Conservation (phyloP, 805 yeast genomes). For the Candida berthetii region DNA sequence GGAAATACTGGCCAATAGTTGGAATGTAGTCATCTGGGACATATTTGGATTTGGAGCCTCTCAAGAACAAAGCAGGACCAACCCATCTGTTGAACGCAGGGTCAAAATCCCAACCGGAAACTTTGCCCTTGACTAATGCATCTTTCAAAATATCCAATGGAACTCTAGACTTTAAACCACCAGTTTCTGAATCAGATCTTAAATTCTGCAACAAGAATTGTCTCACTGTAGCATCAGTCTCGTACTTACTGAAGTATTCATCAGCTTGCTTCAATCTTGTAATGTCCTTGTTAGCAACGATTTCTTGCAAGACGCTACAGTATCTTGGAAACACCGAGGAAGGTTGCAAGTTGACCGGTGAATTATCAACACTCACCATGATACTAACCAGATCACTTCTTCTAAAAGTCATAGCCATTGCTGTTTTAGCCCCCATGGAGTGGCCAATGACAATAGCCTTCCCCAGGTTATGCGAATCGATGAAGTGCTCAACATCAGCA, state of each 20-base stretch:
- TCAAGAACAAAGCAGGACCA: slow-evolving; percentile 70
- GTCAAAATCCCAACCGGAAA: slow-evolving; percentile 76
- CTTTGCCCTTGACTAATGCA: slow-evolving; percentile 54
- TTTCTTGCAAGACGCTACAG: slow-evolving; percentile 52
- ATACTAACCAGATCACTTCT: slow-evolving; percentile 55
- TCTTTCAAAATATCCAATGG: slow-evolving; percentile 70
- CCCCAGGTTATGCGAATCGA: slow-evolving; percentile 27
- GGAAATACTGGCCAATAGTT: slow-evolving; percentile 71
- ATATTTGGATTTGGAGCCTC: slow-evolving; percentile 73
- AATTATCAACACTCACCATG: slow-evolving; percentile 80
- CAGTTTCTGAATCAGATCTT: slow-evolving; percentile 29
- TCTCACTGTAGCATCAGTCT: slow-evolving; percentile 51
- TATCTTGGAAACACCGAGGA: slow-evolving; percentile 60
- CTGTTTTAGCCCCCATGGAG: slow-evolving; percentile 93
- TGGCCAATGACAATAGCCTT: slow-evolving; percentile 70
- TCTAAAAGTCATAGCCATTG: slow-evolving; percentile 77
- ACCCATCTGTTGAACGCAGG: slow-evolving; percentile 46
- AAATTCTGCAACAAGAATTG: slow-evolving; percentile 76
- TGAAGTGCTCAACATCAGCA: slow-evolving; percentile 76
- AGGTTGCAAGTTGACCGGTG: slow-evolving; percentile 67
- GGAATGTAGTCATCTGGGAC: slow-evolving; percentile 79
- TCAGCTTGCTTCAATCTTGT: slow-evolving; percentile 63
- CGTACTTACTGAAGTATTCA: slow-evolving; percentile 53
- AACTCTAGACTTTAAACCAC: slow-evolving; percentile 32
- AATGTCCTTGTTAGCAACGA: slow-evolving; percentile 40